phyloP scores from a whole-genome alignment of 352 stramenopile genomes.

The Achlya hypogyna region DNA sequence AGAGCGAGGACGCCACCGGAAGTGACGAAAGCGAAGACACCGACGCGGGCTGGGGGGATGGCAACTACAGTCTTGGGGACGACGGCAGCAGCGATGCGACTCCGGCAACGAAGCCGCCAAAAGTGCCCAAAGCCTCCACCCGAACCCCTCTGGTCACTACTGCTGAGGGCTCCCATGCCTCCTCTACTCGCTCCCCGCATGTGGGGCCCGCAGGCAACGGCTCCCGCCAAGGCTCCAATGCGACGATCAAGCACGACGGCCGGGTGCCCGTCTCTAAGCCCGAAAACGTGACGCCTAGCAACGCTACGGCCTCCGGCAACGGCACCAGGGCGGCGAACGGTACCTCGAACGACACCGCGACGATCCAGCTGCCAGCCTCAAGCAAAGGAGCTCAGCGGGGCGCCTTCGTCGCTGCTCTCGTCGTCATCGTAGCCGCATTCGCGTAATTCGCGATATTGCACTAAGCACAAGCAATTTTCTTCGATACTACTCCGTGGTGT shows the following conservation, averaged over 20 bases:
- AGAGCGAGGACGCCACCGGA: no score
- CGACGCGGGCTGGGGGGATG: no score
- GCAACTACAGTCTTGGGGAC: no score
- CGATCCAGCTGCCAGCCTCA: neutral
- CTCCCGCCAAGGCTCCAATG: neutral
- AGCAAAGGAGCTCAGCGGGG: neutral
- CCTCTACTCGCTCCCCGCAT: no score
- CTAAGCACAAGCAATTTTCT: neutral
- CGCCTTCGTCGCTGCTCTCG: neutral
- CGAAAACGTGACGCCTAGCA: neutral
- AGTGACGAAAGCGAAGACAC: no score
- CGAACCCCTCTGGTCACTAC: no score
- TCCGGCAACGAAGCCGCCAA: no score
- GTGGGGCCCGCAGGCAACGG: no score
- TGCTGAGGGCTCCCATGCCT: no score
- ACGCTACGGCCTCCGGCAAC: neutral
- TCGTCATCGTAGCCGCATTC: neutral
- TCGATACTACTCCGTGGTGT: neutral
- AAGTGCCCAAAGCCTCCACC: no score
- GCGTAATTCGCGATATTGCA: neutral
- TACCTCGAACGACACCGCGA: neutral
- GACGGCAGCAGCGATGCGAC: no score
- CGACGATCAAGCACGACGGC: neutral
- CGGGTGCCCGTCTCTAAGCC: neutral
- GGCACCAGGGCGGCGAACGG: neutral